Evolutionary conservation across 208 protist species (phyloP), one percentile per base, ranked within the genome.

Genomic region (Trypanosoma brucei): DNA sequence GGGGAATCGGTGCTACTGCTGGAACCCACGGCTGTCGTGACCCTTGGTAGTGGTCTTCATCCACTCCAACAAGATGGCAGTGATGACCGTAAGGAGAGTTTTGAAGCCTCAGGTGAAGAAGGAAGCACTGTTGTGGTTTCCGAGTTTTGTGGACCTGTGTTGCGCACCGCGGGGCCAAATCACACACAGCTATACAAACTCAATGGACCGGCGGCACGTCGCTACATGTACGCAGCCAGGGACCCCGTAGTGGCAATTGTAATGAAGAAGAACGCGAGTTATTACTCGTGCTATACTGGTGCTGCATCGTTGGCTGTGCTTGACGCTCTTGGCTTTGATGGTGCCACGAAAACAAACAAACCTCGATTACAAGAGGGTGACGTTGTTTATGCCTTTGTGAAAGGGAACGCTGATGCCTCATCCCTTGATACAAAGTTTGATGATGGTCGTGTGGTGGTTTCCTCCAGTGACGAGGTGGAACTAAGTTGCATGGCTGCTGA

Each of bases 211-310:
- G 77, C 81, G 4, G 67, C 66, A 22, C 79, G 82, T 0, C 82
- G 83, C 42, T 95, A 95, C 69, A 52, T 42, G 2, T 76, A 75
- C 53, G 42, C 58, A 39, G 50, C 62, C 31, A 78, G 72, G 37
- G 89, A 95, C 60, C 83, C 89, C 8, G 72, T 95, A 30, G 75
- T 95, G 40, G 89, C 76, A 7, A 76, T 82, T 11, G 67, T 95
- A 3, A 68, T 71, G 35, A 73, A 73, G 37, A 83, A 78, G 46
- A 71, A 81, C 0, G 72, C 78, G 39, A 76, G 70, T 58, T 81
- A 78, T 53, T 93, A 91, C 65, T 71, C 79, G n/a, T 86, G 77
- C 55, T 83, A 86, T 68, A 84, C 80, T 22, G 84, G 75, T 7
- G 77, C 77, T 31, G 34, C 71, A 0, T 40, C 70, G 3, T 55